phyloP scores from a whole-genome alignment of 2,329 filamentous ascomycete genomes.

The Fusarium bactridioides region DNA sequence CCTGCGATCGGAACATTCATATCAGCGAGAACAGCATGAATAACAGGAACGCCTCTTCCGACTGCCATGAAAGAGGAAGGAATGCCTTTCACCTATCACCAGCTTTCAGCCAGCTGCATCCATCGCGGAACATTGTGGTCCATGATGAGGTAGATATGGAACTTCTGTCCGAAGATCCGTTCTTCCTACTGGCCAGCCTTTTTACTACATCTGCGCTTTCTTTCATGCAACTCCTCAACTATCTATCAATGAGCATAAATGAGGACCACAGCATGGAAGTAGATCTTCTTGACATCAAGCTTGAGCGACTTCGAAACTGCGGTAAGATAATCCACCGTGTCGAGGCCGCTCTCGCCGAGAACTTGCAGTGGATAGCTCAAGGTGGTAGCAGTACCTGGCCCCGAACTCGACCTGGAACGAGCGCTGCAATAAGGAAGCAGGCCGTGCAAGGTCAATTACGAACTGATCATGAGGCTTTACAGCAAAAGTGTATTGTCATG shows the following conservation, averaged over 20 bases:
- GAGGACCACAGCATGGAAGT: too few species aligned
- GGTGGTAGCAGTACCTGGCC: background rate
- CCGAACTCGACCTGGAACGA: background rate
- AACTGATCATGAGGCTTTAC: accelerated
- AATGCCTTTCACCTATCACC: too few species aligned
- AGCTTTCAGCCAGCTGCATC: too few species aligned
- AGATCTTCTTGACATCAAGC: background rate
- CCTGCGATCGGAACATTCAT: background rate
- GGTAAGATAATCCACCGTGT: background rate
- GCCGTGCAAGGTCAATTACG: accelerated
- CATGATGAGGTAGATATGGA: background rate
- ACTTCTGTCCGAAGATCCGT: background rate
- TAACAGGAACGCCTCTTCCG: background rate
- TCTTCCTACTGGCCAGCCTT: background rate
- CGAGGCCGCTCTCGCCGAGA: background rate
- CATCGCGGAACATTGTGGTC: too few species aligned
- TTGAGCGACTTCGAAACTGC: background rate
- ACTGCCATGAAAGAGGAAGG: background rate
- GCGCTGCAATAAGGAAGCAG: background rate
- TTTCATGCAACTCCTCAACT: too few species aligned
- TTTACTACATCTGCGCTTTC: too few species aligned
- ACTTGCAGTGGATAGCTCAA: background rate
- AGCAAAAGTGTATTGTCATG: accelerated
- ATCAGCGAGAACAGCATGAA: background rate
- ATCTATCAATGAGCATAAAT: too few species aligned